Conservation (phyloP, 345 rosid genomes). For the Cardamine chenopodiifolia region DNA sequence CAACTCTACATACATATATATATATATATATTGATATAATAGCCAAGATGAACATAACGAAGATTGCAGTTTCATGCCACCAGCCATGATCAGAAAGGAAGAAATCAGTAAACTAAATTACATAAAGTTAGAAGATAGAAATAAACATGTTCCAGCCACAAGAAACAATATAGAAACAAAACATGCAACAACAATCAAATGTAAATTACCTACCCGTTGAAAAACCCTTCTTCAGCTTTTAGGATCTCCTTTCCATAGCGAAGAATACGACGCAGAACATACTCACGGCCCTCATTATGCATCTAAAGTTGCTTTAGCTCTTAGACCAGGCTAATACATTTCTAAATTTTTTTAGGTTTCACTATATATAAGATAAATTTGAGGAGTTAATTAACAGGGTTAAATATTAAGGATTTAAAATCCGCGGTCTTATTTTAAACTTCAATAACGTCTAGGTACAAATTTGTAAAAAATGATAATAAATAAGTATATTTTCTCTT, state of each 20-base stretch:
- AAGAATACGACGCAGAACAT: slow-evolving; percentile 93
- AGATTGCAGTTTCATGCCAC: not conserved
- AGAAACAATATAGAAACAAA: slow-evolving; percentile 6
- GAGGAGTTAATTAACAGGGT: not conserved
- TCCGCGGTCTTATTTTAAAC: not conserved
- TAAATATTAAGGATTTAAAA: not conserved
- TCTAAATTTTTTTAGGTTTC: not conserved
- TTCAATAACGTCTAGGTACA: not conserved
- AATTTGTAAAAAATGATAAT: not conserved
- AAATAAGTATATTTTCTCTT: not conserved
- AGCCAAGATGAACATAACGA: not conserved
- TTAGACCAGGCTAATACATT: not conserved
- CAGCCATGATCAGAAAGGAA: slow-evolving; percentile 12
- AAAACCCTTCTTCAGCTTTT: slow-evolving; percentile 89
- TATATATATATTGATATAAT: not conserved
- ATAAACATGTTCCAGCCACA: not conserved
- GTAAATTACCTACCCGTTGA: slow-evolving; percentile 66
- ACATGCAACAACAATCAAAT: not conserved
- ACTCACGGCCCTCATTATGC: slow-evolving; percentile 88
- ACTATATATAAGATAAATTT: no score
- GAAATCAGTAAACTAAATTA: slow-evolving; percentile 11
- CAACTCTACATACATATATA: not conserved
- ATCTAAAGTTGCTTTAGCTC: not conserved
- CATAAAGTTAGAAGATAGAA: not conserved
- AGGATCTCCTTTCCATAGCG: slow-evolving; percentile 90